Base-by-base conservation (phyloP, 305 asterid species). In the Rubia balearica region DNA sequence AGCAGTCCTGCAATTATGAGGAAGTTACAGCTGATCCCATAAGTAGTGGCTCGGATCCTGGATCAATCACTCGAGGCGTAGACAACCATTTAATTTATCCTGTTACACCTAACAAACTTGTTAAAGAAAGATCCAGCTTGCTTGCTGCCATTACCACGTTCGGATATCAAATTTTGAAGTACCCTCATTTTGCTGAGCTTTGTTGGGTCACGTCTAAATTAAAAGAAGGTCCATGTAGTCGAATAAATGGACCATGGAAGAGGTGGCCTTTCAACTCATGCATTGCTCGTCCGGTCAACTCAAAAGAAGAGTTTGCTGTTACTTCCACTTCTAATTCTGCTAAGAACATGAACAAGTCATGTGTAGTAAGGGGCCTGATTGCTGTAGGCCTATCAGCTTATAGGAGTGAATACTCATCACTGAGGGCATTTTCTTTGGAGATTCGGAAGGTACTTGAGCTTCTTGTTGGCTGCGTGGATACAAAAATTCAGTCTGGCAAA, bases 161-260 rank as follows among this genome's bases (percentile, higher is more conserved):
- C 76, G 99, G 98, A 74, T 86, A 90, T 82, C 99, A 93, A 82
- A 84, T 93, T 67, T 83, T 93, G 68, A 81, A 83, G 69, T 94
- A 88, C 83, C 99, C 99, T 76, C 97, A 94, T 83, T 94, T 94
- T 82, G 93, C 97, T 65, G 98, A 88, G 82, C 95, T 94, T 78
- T 94, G 99, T 82, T 94, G 98, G 99, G 88, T 89, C 72, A 91
- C 98, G 55, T 94, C 99, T 68, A 95, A 95, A 82, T 75, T 95
- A 85, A 91, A 89, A 79, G 91, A 86, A 78, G 99, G 98, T 57
- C 99, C 98, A 14, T 80, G 68, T 81, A 90, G 90, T 77, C 82
- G 81, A 62, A 76, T 89, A 22, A 72, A 70, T 45, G 98, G 99
- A 38, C 89, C 90, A 17, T 91, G 93, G 98, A 94, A 84, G 85